Evolutionary conservation across 768 basidiomycete species (phyloP), one percentile per base, ranked within the genome.

Genomic region (Atractiella rhizophila): DNA sequence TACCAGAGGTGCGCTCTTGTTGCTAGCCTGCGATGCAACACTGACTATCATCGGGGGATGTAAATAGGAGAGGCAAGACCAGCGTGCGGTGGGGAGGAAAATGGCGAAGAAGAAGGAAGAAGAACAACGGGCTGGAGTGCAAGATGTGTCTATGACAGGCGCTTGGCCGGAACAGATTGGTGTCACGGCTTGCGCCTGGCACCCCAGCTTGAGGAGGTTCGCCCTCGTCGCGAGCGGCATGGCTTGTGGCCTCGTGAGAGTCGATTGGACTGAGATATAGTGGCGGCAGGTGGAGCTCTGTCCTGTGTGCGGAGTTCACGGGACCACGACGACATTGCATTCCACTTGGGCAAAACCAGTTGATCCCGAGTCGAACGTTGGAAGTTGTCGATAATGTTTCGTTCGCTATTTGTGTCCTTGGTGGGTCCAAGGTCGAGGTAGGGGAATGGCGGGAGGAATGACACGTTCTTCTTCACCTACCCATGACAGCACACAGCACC

Each of bases 141-240:
- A 18, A 19, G 21, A 26, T 16, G 24, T 37, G 10, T 19, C 31
- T 28, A 24, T 67, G 37, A 68, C 73, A 0, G 73, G 74, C 2
- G 71, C 74, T 0, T 94, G 85, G 83, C 65, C 78, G 0, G 64
- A 68, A 1, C 69, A 82, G 52, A 70, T 83, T 1, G 73, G 70
- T 15, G 66, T 91, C 3, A 72, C 79, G 39, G 69, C 74, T 2
- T 76, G 76, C 0, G 63, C 61, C 2, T 96, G 88, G 88, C 78
- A 91, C 57, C 66, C 63, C 1, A 63, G 80, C 1, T 66, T 54
- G 51, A 16, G 63, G 59, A 16, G 68, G 64, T 37, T 66, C 60
- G 16, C 56, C 1, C 50, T 82, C 48, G 58, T 86, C 16, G 83
- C 76, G 2, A 76, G 75, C 15, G 76, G 72, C 0, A 80, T 76